Conservation (phyloP, 768 basidiomycete species). For the Termitomyces sp. region DNA sequence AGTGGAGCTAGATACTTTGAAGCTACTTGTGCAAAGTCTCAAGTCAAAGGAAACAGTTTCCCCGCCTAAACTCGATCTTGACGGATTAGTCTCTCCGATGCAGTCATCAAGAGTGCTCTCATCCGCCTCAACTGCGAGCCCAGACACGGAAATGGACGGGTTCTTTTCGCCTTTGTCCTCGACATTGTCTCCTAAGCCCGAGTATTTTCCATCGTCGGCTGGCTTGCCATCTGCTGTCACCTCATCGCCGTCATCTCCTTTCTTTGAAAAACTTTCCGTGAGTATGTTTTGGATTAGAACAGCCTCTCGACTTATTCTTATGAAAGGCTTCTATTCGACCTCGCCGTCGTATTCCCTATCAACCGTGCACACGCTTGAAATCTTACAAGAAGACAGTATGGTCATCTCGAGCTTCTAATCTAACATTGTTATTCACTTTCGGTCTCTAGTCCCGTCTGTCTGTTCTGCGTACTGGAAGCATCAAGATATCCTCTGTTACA, state of each 20-base stretch:
- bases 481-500: slow-evolving; percentile 44
- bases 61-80: neutral
- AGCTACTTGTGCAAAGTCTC: slow-evolving; percentile 23
- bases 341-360: slow-evolving; percentile 30
- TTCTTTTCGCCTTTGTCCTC: slow-evolving; percentile 7
- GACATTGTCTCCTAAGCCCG: slow-evolving; percentile 5
- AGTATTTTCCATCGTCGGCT: slow-evolving; percentile 3
- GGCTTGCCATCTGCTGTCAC: slow-evolving; percentile 6
- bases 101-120: neutral
- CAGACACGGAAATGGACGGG: slow-evolving; percentile 4
- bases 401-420: slow-evolving; percentile 2
- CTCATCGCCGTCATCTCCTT: slow-evolving; percentile 20
- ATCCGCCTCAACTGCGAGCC: slow-evolving; percentile 1
- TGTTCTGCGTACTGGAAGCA: slow-evolving; percentile 34
- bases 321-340: slow-evolving; percentile 43
- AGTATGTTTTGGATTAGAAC: slow-evolving; percentile 11
- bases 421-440: neutral
- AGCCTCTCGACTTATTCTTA: slow-evolving; percentile 9
- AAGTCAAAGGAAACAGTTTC: slow-evolving; percentile 3
- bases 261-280: slow-evolving; percentile 20
- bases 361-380: slow-evolving; percentile 33
- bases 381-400: slow-evolving; percentile 33
- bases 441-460: slow-evolving; percentile 37
- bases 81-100: neutral
- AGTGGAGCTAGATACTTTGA: slow-evolving; percentile 41